Conservation (phyloP, 169 alveolate species). For the Cytauxzoon felis region DNA sequence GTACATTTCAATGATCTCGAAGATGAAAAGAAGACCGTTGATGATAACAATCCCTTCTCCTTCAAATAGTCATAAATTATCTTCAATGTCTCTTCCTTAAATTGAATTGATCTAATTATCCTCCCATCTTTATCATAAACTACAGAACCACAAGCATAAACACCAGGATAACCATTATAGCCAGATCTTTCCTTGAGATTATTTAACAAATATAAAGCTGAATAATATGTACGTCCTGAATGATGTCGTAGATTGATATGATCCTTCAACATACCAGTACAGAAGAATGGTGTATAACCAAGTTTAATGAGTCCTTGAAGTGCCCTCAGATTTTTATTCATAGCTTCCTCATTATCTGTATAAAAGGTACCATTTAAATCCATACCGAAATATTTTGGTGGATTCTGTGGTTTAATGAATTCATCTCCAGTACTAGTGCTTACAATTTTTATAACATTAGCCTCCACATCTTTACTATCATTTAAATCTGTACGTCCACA, state of each 20-base stretch:
- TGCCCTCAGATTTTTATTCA: constrained; percentile 35
- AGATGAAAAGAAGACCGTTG: too few species aligned
- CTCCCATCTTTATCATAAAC: constrained; percentile 44
- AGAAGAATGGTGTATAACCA: constrained; percentile 27
- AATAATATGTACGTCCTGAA: constrained; percentile 3
- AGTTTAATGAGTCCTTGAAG: neutral
- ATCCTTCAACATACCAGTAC: constrained; percentile 37
- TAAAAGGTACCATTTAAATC: constrained; percentile 61
- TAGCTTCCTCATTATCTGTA: constrained; percentile 8
- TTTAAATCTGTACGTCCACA: too few species aligned
- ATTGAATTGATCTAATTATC: constrained; percentile 7
- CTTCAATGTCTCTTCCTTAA: neutral
- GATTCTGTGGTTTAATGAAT: neutral
- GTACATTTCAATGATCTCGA: too few species aligned
- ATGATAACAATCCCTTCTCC: neutral
- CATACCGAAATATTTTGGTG: constrained; percentile 31
- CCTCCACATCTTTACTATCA: too few species aligned
- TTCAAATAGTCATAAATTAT: constrained; percentile 19
- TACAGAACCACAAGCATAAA: constrained; percentile 52
- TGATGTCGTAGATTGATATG: neutral
- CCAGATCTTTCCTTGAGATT: constrained; percentile 28
- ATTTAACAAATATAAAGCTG: constrained; percentile 21
- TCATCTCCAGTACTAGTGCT: too few species aligned
- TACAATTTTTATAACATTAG: too few species aligned
- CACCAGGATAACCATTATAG: constrained; percentile 61